Evolutionary conservation across 2,329 filamentous ascomycete genomes (phyloP).

Genomic region (Ascochyta viciae-villosae): DNA sequence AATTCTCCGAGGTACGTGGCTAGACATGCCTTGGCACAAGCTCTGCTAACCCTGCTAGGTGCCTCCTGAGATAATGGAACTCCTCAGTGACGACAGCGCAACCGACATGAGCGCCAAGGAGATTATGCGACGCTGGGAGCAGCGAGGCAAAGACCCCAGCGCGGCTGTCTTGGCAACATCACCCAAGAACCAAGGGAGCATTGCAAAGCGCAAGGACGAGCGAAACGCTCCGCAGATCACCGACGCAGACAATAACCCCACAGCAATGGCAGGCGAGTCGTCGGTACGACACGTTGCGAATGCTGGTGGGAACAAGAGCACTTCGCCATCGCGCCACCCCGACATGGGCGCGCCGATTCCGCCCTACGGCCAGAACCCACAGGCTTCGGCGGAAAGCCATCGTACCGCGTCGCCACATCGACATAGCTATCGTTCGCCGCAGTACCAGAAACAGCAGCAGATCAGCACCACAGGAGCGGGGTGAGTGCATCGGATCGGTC

Average conservation of each 20-base stretch:
- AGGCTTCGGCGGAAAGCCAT: conserved; percentile 44
- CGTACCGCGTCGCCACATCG: conserved; percentile 48
- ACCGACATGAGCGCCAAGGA: conserved; percentile 96
- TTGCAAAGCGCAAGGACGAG: conserved; percentile 61
- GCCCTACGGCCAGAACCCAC: conserved; percentile 43
- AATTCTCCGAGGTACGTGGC: conserved; percentile 91
- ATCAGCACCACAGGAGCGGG: conserved; percentile 48
- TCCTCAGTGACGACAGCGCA: conserved; percentile 82
- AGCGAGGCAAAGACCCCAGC: conserved; percentile 73
- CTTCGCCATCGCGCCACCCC: conserved; percentile 35
- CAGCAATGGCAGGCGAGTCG: conserved; percentile 82
- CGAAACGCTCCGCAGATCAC: conserved; percentile 64
- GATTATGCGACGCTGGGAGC: conserved; percentile 91
- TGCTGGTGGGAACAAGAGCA: conserved; percentile 33
- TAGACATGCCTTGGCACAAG: neutral
- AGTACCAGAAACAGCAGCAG: conserved; percentile 45
- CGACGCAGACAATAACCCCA: conserved; percentile 86
- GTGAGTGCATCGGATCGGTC: conserved; percentile 20
- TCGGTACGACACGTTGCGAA: conserved; percentile 76
- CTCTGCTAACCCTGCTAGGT: conserved; percentile 65
- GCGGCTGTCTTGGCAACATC: conserved; percentile 58
- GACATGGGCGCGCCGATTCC: conserved; percentile 45
- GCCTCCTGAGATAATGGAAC: conserved; percentile 86
- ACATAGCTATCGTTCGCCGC: conserved; percentile 48
- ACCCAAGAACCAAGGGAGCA: conserved; percentile 48